Evolutionary conservation across 2,329 filamentous ascomycete species (phyloP).

Genomic region (Fusarium napiforme): DNA sequence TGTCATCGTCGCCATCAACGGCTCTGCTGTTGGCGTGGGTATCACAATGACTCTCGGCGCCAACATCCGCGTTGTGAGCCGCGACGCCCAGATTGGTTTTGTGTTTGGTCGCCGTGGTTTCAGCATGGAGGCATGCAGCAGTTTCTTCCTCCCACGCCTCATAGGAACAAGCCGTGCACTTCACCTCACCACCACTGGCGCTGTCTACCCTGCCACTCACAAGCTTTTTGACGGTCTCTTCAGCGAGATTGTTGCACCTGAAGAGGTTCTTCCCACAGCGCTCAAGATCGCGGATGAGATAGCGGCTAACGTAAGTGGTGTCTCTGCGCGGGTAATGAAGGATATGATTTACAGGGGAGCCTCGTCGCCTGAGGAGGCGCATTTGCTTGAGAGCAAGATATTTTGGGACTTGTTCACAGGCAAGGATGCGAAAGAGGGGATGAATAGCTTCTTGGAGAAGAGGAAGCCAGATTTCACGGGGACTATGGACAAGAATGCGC

Average conservation of each 20-base stretch:
- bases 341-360: conserved; percentile 74
- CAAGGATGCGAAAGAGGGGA: conserved; percentile 72
- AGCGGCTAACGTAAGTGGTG: conserved; percentile 71
- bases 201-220: conserved; percentile 64
- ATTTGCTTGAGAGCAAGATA: conserved; percentile 75
- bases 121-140: conserved; percentile 76
- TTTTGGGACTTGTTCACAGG: conserved; percentile 69
- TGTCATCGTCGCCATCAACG: conserved; percentile 68
- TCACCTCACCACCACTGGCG: conserved; percentile 74
- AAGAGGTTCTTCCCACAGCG: conserved; percentile 71
- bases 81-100: conserved; percentile 75
- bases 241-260: conserved; percentile 69
- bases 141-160: conserved; percentile 77
- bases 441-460: conserved; percentile 77
- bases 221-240: conserved; percentile 70
- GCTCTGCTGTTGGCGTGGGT: conserved; percentile 68
- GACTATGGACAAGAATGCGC: conserved; percentile 68
- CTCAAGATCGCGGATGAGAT: conserved; percentile 75
- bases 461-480: conserved; percentile 70
- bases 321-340: conserved; percentile 74
- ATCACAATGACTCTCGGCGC: conserved; percentile 71
- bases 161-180: conserved; percentile 72
- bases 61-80: conserved; percentile 63
- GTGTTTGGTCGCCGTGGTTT: conserved; percentile 78
- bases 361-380: conserved; percentile 72